Evolutionary conservation across 2,329 filamentous ascomycete genomes (phyloP), one percentile per base, ranked within the genome.

Genomic region (Xylariomycetidae sp.): DNA sequence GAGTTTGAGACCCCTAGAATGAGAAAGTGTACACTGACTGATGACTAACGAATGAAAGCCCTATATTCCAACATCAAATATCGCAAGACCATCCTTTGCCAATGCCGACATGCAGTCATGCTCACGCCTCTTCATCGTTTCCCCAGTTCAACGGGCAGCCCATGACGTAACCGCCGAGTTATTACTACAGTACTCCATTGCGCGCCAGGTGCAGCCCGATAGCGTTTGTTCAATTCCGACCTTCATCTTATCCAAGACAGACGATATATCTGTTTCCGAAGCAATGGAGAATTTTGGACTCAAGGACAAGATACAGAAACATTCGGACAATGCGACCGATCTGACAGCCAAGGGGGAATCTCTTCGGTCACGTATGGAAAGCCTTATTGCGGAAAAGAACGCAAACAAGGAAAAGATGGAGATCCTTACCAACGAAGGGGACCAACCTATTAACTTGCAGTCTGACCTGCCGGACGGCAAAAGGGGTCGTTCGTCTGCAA

Each of bases 151-250:
- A 33, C 64, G 76, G 16, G 76, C 75, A 5, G 74, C 79, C 1
- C 71, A 80, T 43, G 74, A 80, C 41, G 78, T 78, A 46, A 67
- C 72, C 9, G 76, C 77, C 1, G 74, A 75, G 38, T 66, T 60
- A 2, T 56, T 81, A 3, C 61, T 80, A 3, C 72, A 73, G 0
- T 63, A 76, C 23, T 63, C 67, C 0, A 78, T 80, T 57, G 77
- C 73, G 42, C 60, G 69, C 1, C 77, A 80, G 39, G 58, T 80
- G 6, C 74, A 77, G 33, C 74, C 73, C 45, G 76, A 80, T 37
- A 69, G 72, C 2, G 68, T 62, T 0, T 72, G 72, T 36, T 67
- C 62, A 2, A 63, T 58, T 3, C 62, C 80, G 3, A 76, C 69
- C 0, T 80, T 81, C 37, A 74, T 56, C 18, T 52, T 50, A 16